These are phyloP conservation scores for Colletotrichum karsti DNA, from an alignment of 2,329 filamentous ascomycete genomes.

Conservation along the genomic window DNA sequence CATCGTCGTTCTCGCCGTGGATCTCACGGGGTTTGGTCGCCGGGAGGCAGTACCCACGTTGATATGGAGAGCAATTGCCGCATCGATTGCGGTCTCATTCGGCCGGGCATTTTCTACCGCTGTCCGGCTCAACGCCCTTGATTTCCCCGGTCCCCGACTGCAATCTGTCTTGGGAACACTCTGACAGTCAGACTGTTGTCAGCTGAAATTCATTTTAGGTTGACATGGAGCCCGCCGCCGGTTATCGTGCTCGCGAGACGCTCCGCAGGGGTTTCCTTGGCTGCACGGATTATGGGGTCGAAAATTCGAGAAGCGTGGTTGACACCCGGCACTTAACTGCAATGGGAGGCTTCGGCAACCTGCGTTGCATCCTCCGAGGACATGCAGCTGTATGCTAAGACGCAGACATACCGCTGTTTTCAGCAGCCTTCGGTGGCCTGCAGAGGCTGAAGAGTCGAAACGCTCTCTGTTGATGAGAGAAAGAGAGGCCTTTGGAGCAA, in stretches of 20 bases:
- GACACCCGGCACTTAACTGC: slow-evolving; percentile 2
- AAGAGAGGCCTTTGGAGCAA: neutral
- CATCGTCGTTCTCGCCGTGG: neutral
- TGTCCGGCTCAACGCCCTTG: neutral
- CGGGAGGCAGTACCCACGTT: neutral
- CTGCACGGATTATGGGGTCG: slow-evolving; percentile 12
- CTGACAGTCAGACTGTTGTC: neutral
- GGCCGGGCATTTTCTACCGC: neutral
- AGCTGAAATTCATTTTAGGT: slow-evolving; percentile 11
- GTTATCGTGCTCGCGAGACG: slow-evolving; percentile 16
- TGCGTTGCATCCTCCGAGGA: neutral
- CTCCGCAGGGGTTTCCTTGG: slow-evolving; percentile 20
- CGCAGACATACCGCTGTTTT: neutral
- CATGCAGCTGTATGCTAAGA: neutral
- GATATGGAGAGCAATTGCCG: neutral
- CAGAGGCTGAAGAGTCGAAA: neutral
- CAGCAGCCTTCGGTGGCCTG: neutral
- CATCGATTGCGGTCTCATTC: neutral
- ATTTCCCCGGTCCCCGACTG: neutral
- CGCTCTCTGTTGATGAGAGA: neutral
- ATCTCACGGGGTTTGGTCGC: neutral
- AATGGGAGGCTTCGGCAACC: neutral
- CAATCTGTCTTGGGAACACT: neutral
- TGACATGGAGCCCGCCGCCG: slow-evolving; percentile 1
- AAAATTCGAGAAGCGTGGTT: slow-evolving; percentile 9